Evolutionary conservation across 805 yeast genomes (phyloP).

Genomic region (Ogataea paraovalis): DNA sequence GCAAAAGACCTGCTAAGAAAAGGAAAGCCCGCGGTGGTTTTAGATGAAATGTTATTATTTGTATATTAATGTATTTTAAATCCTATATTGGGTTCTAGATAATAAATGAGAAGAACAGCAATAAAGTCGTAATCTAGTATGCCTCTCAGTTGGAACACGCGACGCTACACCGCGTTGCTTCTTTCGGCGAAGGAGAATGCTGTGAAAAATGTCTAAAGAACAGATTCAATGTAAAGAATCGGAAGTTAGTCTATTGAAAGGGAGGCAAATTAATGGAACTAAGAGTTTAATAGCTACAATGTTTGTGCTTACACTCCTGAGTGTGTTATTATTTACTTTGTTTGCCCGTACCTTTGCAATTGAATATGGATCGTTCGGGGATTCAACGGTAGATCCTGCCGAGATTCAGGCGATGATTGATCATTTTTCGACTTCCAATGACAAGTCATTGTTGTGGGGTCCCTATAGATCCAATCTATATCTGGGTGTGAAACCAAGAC

Average conservation of each 20-base stretch:
- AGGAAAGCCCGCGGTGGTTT: constrained; percentile 17
- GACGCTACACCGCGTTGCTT: too few relatives aligned
- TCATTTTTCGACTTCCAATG: constrained; percentile 35
- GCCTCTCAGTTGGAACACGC: too few relatives aligned
- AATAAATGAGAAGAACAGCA: neutral
- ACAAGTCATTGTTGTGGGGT: constrained; percentile 75
- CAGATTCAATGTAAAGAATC: too few relatives aligned
- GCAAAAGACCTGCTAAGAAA: constrained; percentile 2
- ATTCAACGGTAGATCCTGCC: constrained; percentile 1
- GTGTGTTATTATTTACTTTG: constrained; percentile 1
- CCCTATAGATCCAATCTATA: constrained; percentile 87
- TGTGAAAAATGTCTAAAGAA: too few relatives aligned
- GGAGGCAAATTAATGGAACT: too few relatives aligned
- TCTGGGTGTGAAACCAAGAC: constrained; percentile 78
- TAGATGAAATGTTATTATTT: constrained; percentile 4
- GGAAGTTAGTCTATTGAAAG: too few relatives aligned
- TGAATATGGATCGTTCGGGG: constrained; percentile 8
- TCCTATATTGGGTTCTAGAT: constrained; percentile 2
- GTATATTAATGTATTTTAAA: neutral
- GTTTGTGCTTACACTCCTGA: neutral
- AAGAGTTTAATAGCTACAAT: neutral
- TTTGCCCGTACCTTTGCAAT: constrained; percentile 2
- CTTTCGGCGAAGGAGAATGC: too few relatives aligned
- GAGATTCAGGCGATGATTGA: constrained; percentile 9
- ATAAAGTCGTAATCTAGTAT: too few relatives aligned